Base-by-base conservation (phyloP, 1,139 yeast species). In the Zygoascus sp. region DNA sequence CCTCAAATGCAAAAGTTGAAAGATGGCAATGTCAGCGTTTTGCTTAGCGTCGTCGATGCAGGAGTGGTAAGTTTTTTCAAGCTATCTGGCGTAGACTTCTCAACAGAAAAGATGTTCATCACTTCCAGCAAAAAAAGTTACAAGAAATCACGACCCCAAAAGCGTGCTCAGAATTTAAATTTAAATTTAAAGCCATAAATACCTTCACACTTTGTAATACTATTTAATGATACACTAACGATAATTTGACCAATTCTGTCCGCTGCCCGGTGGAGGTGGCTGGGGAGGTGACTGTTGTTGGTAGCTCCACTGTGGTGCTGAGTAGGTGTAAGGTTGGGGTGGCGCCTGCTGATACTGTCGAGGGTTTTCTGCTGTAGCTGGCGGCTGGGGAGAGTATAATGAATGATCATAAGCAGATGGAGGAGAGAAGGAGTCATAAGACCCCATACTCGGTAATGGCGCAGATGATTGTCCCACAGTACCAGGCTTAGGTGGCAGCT, bases 51-150 rank as follows among this genome's bases (percentile, higher is more conserved):
- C 0, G 76, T 85, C 2, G 90, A 84, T 59, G 74, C 79, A 53
- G 95, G 96, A 0, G 70, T 84, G 3, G 74, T 86, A 5, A 84
- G 81, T 56, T 85, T 86, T 58, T 71, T 81, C 17, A 75, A 73
- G 37, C 60, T 86, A 3, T 66, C 79, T 1, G 84, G 80, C 52
- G 77, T 81, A 1, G 79, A 77, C 47, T 85, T 86, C 59, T 72
- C 74, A 0, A 61, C 71, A 21, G 71, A 35, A 16, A 27, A 38
- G n/a, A 22, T 38, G 7, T 25, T 25, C 28, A 6, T 10, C 28
- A 25, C 28, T n/a, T 2, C 28, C n/a, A 25, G 28, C 28, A 6
- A 37, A 6, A 21, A 21, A n/a, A 37, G 11, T 5, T 34, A 15
- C 11, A 17, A 34, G 11, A 6, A 17, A 13, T 16, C 20, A 7